Percentiles rank a stretch among this genome's conserved stretches.
Conservation (phyloP, 176 grass and related monocot species). For the Carex myosuroides region DNA sequence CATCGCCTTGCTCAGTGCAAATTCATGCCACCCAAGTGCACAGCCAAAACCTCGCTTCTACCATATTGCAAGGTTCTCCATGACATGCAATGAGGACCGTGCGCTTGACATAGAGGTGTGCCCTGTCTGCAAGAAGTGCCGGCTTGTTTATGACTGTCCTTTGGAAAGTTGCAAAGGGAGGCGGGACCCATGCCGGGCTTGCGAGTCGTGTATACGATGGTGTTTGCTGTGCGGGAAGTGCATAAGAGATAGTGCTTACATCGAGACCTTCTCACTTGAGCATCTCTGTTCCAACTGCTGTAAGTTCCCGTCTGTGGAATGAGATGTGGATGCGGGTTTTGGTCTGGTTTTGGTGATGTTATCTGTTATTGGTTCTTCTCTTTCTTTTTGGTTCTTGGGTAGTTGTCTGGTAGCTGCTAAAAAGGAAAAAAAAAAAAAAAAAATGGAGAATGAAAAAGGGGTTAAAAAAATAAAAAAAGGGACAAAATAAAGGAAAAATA, state of each 20-base stretch:
- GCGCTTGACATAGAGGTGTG: slow-evolving; percentile 79
- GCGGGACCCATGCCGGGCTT: slow-evolving; percentile 50
- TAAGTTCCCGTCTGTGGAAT: neutral
- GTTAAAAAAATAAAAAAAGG: neutral
- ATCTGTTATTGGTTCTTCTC: neutral
- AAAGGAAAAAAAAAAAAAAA: neutral
- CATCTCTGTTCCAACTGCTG: slow-evolving; percentile 47
- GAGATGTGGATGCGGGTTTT: neutral
- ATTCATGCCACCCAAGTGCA: slow-evolving; percentile 30
- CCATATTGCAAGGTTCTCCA: slow-evolving; percentile 37
- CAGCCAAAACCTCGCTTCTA: slow-evolving; percentile 36
- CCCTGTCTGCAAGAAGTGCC: slow-evolving; percentile 58
- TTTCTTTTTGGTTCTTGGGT: neutral
- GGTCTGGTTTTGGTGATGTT: neutral
- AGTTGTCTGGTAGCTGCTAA: slow-evolving; percentile 3
- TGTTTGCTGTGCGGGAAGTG: slow-evolving; percentile 73
- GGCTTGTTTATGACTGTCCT: slow-evolving; percentile 79
- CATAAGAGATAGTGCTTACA: slow-evolving; percentile 36
- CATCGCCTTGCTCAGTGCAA: slow-evolving; percentile 38
- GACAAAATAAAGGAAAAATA: neutral
- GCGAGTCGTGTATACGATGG: slow-evolving; percentile 55
- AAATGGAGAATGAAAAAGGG: neutral
- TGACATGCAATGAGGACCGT: slow-evolving; percentile 44
- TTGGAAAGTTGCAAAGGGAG: slow-evolving; percentile 38
- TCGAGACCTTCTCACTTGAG: slow-evolving; percentile 65